phyloP scores from a whole-genome alignment of 1,284 basidiomycete genomes.

The Laetiporus sulphureus region DNA sequence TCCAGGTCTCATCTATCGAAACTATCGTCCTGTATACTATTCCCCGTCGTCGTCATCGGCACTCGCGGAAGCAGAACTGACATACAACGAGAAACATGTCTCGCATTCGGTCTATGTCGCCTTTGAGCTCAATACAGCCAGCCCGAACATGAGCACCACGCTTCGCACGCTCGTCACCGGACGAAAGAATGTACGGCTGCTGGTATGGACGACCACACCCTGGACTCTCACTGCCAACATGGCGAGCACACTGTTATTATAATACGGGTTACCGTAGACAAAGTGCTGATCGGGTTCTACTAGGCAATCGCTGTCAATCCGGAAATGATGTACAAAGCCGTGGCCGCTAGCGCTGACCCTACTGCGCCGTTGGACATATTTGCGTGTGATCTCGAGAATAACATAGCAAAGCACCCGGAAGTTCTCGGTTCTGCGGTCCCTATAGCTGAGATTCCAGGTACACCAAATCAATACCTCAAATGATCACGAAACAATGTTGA shows the following conservation, averaged over 20 bases:
- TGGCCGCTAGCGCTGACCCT: slow-evolving; percentile 30
- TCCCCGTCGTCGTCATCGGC: slow-evolving; percentile 95
- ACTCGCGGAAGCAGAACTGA: slow-evolving; percentile 91
- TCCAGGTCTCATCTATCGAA: slow-evolving; percentile 77
- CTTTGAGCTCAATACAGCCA: slow-evolving; percentile 50
- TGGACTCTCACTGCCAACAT: slow-evolving; percentile 97
- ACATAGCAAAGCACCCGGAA: slow-evolving; percentile 9
- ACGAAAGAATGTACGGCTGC: slow-evolving; percentile 39
- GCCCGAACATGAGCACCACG: slow-evolving; percentile 16
- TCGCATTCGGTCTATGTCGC: slow-evolving; percentile 86
- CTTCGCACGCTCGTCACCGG: slow-evolving; percentile 17
- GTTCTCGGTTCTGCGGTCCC: slow-evolving; percentile 3
- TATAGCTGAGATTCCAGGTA: slow-evolving; percentile 4
- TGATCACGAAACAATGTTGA: background rate
- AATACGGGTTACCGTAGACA: no score
- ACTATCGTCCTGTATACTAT: slow-evolving; percentile 90
- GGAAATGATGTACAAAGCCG: slow-evolving; percentile 67
- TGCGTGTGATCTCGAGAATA: slow-evolving; percentile 50
- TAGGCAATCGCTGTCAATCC: slow-evolving; percentile 84
- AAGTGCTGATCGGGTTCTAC: slow-evolving; percentile 1
- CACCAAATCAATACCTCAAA: background rate
- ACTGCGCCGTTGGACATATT: slow-evolving; percentile 48
- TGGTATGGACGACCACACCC: slow-evolving; percentile 99
- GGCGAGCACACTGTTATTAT: slow-evolving; percentile 39
- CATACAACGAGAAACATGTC: slow-evolving; percentile 84